Evolutionary conservation across 345 rosid species (phyloP).

Genomic region (Punica granatum): DNA sequence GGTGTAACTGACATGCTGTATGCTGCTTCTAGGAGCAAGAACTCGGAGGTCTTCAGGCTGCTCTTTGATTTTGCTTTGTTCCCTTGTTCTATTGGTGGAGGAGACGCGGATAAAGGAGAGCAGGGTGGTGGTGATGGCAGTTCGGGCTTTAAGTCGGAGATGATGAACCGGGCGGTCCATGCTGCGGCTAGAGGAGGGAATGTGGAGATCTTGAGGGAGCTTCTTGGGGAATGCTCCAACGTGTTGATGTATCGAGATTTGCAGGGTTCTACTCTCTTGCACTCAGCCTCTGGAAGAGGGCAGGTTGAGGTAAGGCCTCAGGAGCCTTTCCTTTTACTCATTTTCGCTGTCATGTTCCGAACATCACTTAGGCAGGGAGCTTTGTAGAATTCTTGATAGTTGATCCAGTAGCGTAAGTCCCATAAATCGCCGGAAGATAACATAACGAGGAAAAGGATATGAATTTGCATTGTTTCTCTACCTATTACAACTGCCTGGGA

Average conservation of each 20-base stretch:
- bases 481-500: not conserved
- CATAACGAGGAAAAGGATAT: not conserved
- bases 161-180: slow-evolving; percentile 81
- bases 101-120: slow-evolving; percentile 21
- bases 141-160: slow-evolving; percentile 47
- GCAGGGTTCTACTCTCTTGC: slow-evolving; percentile 67
- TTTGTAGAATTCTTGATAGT: not conserved
- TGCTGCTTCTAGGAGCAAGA: slow-evolving; percentile 77
- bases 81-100: slow-evolving; percentile 26
- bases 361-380: not conserved
- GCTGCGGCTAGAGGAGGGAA: slow-evolving; percentile 88
- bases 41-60: slow-evolving; percentile 52
- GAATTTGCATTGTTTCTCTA: not conserved
- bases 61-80: slow-evolving; percentile 39
- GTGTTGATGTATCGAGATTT: slow-evolving; percentile 43
- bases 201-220: slow-evolving; percentile 53
- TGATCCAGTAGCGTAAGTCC: not conserved
- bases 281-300: slow-evolving; percentile 79
- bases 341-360: not conserved
- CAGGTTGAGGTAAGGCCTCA: slow-evolving; percentile 51
- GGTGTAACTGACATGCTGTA: slow-evolving; percentile 80
- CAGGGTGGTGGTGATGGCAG: slow-evolving; percentile 28
- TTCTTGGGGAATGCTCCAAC: slow-evolving; percentile 29
- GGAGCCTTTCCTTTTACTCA: not conserved
- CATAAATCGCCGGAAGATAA: not conserved